Evolutionary conservation across 1,284 basidiomycete genomes (phyloP).

Genomic region (Ganoderma resinaceum): DNA sequence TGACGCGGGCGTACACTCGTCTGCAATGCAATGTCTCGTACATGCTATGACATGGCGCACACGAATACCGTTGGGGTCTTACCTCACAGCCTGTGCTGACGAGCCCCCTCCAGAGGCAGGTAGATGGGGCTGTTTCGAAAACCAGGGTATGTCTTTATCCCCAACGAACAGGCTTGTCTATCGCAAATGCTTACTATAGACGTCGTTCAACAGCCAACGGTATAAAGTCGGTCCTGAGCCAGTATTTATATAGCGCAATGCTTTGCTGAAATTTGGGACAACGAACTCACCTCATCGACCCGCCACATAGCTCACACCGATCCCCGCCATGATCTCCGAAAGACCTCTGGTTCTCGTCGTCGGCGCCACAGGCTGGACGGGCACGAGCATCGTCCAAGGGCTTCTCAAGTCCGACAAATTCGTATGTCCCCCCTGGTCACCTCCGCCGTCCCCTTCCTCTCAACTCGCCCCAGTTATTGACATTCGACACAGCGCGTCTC

Average conservation of each 20-base stretch:
- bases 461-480: too few species aligned
- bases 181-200: too few species aligned
- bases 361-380: constrained; percentile 30
- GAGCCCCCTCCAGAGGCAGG: too few species aligned
- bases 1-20: too few species aligned
- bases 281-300: background rate
- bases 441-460: background rate
- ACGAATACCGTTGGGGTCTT: too few species aligned
- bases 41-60: too few species aligned
- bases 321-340: background rate
- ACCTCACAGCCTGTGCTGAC: too few species aligned
- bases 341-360: constrained; percentile 31
- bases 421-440: constrained; percentile 7
- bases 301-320: background rate
- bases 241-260: background rate
- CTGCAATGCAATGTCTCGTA: too few species aligned
- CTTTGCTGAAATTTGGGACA: background rate
- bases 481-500: constrained; percentile 14
- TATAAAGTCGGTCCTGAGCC: background rate
- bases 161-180: too few species aligned
- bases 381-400: constrained; percentile 19
- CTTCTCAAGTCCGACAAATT: constrained; percentile 20
- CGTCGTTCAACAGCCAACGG: background rate
- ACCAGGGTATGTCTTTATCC: too few species aligned
- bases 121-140: too few species aligned